A percentile compares a stretch with the other conserved stretches of the same genome.
Evolutionary conservation across 495 filamentous ascomycete genomes (phyloP).

Genomic region (Penicillium manginii): DNA sequence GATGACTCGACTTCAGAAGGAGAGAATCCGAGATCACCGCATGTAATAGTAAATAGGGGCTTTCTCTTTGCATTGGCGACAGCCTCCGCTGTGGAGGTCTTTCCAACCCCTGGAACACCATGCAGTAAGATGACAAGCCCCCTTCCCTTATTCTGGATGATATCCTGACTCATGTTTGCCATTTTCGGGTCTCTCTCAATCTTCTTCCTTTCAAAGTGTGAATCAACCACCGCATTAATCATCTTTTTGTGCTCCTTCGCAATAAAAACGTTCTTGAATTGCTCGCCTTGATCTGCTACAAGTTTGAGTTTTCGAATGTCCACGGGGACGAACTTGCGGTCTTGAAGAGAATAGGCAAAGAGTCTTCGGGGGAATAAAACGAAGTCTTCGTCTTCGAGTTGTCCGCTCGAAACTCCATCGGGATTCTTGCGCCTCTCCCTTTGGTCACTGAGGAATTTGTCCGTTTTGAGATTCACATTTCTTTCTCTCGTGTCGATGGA

Average conservation of each 20-base stretch:
- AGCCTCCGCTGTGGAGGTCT: constrained; percentile 35
- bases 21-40: constrained; percentile 36
- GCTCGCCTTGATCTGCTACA: constrained; percentile 1
- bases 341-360: constrained; percentile 1
- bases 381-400: neutral
- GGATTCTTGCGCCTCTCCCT: neutral
- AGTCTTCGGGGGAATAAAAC: neutral
- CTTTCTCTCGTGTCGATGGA: neutral
- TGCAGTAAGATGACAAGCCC: constrained; percentile 54
- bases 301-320: neutral
- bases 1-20: constrained; percentile 40
- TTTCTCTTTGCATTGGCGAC: constrained; percentile 22
- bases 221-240: constrained; percentile 7
- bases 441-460: neutral
- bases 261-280: constrained; percentile 1
- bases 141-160: constrained; percentile 33
- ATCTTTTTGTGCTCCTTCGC: constrained; percentile 3
- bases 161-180: constrained; percentile 12
- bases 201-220: neutral
- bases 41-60: constrained; percentile 31
- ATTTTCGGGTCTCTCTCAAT: constrained; percentile 2
- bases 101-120: constrained; percentile 50
- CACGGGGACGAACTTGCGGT: neutral
- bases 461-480: neutral
- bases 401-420: neutral